phyloP scores from a whole-genome alignment of 441 rosid species.

The Populus trichocarpa region DNA sequence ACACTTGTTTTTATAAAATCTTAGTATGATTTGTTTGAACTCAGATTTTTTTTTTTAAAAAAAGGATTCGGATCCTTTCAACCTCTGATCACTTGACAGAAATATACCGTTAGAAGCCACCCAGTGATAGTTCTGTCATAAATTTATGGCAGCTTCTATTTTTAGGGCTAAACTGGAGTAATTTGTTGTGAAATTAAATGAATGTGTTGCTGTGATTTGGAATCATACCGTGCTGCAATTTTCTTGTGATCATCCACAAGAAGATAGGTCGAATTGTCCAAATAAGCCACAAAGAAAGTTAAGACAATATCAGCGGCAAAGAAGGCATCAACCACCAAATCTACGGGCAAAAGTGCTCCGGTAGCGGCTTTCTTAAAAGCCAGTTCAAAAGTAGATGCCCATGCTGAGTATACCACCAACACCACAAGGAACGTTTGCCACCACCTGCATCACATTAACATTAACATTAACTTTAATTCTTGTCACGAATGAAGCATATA shows the following conservation, averaged over 20 bases:
- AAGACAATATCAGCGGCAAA: conserved; percentile 70
- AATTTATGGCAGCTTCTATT: no score
- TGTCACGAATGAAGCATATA: neutral
- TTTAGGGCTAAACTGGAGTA: neutral
- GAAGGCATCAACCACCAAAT: conserved; percentile 73
- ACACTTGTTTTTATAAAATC: no score
- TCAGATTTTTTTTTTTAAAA: no score
- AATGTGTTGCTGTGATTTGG: neutral
- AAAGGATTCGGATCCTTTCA: no score
- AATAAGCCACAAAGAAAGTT: conserved; percentile 84
- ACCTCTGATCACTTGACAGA: no score
- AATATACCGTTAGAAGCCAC: no score
- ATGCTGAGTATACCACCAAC: conserved; percentile 75
- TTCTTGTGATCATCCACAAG: conserved; percentile 70
- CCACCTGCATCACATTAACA: conserved; percentile 33
- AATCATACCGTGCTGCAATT: conserved; percentile 53
- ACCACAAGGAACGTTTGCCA: conserved; percentile 79
- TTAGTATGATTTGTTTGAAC: no score
- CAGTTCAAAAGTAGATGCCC: conserved; percentile 82
- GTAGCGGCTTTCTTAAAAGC: conserved; percentile 60
- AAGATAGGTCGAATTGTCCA: conserved; percentile 74
- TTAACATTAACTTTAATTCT: no score
- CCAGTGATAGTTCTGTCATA: no score
- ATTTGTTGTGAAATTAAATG: neutral
- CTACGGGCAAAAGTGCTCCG: conserved; percentile 48